Conservation (phyloP, 805 yeast genomes). For the Schizosaccharomyces cryophilus region DNA sequence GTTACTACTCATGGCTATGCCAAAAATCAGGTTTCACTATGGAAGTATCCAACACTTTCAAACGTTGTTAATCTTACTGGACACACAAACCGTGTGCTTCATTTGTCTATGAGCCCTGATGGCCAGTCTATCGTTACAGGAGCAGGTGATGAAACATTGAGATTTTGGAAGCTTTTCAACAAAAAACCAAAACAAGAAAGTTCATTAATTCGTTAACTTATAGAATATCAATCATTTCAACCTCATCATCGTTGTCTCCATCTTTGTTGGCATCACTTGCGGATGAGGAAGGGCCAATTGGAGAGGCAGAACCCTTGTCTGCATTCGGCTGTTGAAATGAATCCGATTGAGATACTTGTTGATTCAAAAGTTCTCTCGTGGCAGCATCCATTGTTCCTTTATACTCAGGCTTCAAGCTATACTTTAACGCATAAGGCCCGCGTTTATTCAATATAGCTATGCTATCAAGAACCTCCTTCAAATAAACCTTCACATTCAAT, state of each 20-base stretch:
- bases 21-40: slow-evolving; percentile 66
- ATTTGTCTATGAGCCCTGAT: slow-evolving; percentile 76
- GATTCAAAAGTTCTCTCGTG: background rate
- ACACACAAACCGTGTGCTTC: slow-evolving; percentile 76
- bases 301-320: background rate
- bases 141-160: slow-evolving; percentile 88
- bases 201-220: slow-evolving; percentile 1
- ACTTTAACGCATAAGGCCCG: slow-evolving; percentile 88
- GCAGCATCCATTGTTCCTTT: slow-evolving; percentile 18
- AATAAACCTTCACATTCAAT: slow-evolving; percentile 24
- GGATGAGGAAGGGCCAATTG: background rate
- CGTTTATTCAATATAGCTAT: slow-evolving; percentile 75
- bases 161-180: slow-evolving; percentile 77
- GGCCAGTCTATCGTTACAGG: slow-evolving; percentile 95
- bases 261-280: slow-evolving; percentile 3
- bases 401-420: slow-evolving; percentile 73
- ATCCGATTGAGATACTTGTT: background rate
- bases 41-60: slow-evolving; percentile 85
- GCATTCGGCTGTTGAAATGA: background rate
- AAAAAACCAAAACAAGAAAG: background rate
- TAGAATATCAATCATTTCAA: slow-evolving; percentile 1
- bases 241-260: slow-evolving; percentile 2
- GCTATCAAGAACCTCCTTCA: slow-evolving; percentile 72
- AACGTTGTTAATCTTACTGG: slow-evolving; percentile 87
- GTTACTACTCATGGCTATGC: slow-evolving; percentile 91